These are phyloP conservation scores for Funneliformis geosporum DNA, from an alignment of 192 early-diverging fungal genomes.

Conservation along the genomic window DNA sequence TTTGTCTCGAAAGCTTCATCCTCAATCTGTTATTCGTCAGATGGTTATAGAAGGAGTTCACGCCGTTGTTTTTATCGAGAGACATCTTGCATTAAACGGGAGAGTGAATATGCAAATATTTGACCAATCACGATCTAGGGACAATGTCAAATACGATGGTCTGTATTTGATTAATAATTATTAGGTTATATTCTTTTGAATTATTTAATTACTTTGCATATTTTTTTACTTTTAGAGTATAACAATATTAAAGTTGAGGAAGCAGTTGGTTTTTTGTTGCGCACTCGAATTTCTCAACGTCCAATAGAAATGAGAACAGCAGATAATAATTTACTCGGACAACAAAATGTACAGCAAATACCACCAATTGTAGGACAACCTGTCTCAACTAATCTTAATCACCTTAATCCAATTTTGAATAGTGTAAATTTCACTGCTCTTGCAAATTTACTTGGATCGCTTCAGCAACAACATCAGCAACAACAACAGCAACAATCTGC, in stretches of 20 bases:
- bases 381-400: background rate
- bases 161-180: constrained; percentile 6
- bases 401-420: constrained; percentile 20
- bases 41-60: constrained; percentile 39
- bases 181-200: background rate
- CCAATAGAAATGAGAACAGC: background rate
- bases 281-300: constrained; percentile 18
- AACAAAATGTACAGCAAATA: constrained; percentile 9
- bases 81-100: constrained; percentile 15
- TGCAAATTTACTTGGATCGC: constrained; percentile 30
- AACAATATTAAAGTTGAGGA: constrained; percentile 37
- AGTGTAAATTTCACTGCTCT: constrained; percentile 37
- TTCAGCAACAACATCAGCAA: constrained; percentile 26
- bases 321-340: constrained; percentile 29
- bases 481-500: background rate
- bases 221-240: constrained; percentile 26
- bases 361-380: constrained; percentile 20
- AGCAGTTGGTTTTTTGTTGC: constrained; percentile 30
- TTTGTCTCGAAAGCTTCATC: constrained; percentile 31
- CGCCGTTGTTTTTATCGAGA: constrained; percentile 34
- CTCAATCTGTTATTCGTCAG: constrained; percentile 34
- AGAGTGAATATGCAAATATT: constrained; percentile 36
- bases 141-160: constrained; percentile 41
- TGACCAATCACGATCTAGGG: constrained; percentile 29
- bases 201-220: background rate